Conservation (phyloP, 2,329 filamentous ascomycete genomes). For the Colletotrichum acutatum region DNA sequence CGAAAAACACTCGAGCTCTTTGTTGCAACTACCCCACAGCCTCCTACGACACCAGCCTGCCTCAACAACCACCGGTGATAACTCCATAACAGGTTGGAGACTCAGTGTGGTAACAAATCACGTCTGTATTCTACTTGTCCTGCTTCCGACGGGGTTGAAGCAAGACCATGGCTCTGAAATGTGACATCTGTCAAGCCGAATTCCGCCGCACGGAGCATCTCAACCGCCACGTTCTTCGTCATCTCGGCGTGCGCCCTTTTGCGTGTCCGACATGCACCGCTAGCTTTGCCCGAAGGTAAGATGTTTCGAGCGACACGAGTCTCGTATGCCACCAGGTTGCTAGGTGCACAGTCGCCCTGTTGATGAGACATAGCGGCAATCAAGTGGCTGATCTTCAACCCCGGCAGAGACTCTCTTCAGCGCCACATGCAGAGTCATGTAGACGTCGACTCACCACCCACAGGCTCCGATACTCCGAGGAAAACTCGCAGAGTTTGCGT, state of each 20-base stretch:
- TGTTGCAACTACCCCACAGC: not conserved
- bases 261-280: slow-evolving; percentile 1
- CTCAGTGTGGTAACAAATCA: not conserved
- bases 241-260: slow-evolving; percentile 12
- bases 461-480: not conserved
- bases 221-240: slow-evolving; percentile 8
- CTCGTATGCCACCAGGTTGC: too few relatives aligned
- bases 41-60: not conserved
- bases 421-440: not conserved
- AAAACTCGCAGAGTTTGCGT: not conserved
- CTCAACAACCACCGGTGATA: not conserved
- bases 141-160: not conserved
- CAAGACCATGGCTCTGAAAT: not conserved
- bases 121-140: not conserved
- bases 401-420: not conserved
- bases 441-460: not conserved
- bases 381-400: not conserved
- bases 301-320: not conserved
- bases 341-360: too few relatives aligned
- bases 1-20: not conserved
- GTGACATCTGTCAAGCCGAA: slow-evolving; percentile 13
- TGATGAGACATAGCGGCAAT: not conserved
- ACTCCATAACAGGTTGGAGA: not conserved
- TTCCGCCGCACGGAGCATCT: slow-evolving; percentile 20
- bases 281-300: slow-evolving; percentile 2